Evolutionary conservation across 768 basidiomycete genomes (phyloP).

Genomic region (Tephrocybe sp.): DNA sequence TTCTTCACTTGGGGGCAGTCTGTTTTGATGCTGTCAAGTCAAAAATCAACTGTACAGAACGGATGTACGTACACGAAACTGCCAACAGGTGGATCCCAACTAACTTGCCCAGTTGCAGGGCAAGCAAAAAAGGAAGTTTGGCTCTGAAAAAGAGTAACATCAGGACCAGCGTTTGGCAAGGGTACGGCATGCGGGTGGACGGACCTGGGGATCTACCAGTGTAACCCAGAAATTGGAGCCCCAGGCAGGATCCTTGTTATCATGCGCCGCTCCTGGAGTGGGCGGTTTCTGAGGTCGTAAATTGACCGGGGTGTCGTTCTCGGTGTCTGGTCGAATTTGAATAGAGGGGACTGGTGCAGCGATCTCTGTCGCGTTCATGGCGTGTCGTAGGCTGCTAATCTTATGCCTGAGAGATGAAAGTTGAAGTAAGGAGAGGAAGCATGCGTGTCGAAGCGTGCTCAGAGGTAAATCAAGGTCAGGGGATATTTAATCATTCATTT

Average conservation of each 20-base stretch:
- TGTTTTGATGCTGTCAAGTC: conserved; percentile 29
- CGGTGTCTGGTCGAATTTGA: background rate
- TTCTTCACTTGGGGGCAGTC: conserved; percentile 76
- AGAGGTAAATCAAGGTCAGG: background rate
- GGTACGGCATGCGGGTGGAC: conserved; percentile 11
- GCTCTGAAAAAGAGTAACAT: conserved; percentile 33
- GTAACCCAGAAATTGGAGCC: conserved; percentile 95
- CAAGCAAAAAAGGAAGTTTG: conserved; percentile 85
- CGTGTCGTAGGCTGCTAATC: conserved; percentile 7
- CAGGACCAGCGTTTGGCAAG: background rate
- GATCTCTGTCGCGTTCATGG: conserved; percentile 4
- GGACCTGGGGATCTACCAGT: conserved; percentile 83
- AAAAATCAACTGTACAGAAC: conserved; percentile 15
- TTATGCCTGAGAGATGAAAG: conserved; percentile 1
- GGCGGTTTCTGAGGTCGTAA: conserved; percentile 10
- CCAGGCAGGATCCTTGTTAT: conserved; percentile 60
- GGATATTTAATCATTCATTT: background rate
- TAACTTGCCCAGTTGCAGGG: conserved; percentile 87
- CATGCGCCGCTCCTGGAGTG: conserved; percentile 25
- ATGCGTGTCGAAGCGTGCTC: conserved; percentile 4
- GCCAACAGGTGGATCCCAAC: conserved; percentile 90
- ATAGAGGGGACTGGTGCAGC: conserved; percentile 1
- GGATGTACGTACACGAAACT: conserved; percentile 70
- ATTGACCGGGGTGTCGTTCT: conserved; percentile 3
- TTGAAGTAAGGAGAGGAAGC: conserved; percentile 7